Evolutionary conservation across 371 early-diverging fungal genomes (phyloP).

Genomic region (Mucor mucedo): DNA sequence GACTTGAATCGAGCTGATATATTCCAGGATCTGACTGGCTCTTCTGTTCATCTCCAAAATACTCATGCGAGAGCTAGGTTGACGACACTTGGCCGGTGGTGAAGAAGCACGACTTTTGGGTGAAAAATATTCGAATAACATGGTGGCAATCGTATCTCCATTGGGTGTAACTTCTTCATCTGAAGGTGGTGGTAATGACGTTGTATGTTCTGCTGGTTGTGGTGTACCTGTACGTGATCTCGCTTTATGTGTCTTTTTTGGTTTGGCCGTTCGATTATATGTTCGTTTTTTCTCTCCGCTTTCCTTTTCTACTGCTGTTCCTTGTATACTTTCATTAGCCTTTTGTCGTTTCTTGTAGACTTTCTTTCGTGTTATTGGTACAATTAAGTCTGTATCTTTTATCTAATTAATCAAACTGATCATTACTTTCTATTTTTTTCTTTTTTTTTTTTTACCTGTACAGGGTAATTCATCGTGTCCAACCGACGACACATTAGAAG

Average conservation of each 20-base stretch:
- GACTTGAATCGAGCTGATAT: constrained; percentile 60
- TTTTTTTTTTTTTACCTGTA: background rate
- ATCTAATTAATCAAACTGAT: too few species aligned
- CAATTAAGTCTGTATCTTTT: too few species aligned
- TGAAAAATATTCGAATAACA: constrained; percentile 33
- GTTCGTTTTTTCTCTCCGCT: background rate
- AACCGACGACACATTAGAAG: constrained; percentile 25
- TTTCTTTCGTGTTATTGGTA: background rate
- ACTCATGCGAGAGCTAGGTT: constrained; percentile 53
- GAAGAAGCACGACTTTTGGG: constrained; percentile 31
- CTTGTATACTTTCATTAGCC: background rate
- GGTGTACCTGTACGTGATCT: constrained; percentile 43
- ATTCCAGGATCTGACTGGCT: constrained; percentile 62
- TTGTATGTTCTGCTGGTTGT: constrained; percentile 10
- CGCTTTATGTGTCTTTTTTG: constrained; percentile 12
- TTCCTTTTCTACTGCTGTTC: background rate
- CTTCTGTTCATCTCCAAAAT: constrained; percentile 65
- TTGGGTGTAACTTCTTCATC: constrained; percentile 14
- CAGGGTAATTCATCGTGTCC: constrained; percentile 17
- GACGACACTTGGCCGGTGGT: constrained; percentile 52
- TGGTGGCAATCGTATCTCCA: constrained; percentile 13
- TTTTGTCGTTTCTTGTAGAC: background rate
- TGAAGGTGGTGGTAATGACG: background rate
- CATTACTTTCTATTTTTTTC: background rate
- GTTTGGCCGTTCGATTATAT: background rate